A percentile compares a stretch with the other conserved stretches of the same genome.
These are phyloP conservation scores for Colletotrichum godetiae DNA, from an alignment of 2,329 filamentous ascomycete genomes.

Conservation along the genomic window DNA sequence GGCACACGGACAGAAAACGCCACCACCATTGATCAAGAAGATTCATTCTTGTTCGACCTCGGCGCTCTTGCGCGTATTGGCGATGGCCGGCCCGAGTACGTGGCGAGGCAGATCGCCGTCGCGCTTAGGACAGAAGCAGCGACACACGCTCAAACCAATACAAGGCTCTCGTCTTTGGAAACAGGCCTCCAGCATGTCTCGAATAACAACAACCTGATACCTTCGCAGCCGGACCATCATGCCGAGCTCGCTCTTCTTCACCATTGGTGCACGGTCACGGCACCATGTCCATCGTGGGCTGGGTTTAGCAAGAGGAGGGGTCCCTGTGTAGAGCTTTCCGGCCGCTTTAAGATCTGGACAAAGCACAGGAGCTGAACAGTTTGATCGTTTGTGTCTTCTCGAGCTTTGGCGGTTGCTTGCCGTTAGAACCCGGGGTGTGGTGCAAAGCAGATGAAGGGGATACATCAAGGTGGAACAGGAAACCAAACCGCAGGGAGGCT, in stretches of 20 bases:
- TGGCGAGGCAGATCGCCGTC: not conserved
- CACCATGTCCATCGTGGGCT: not conserved
- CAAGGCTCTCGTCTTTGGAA: not conserved
- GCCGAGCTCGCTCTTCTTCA: not conserved
- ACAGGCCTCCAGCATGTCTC: not conserved
- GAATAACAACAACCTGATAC: not conserved
- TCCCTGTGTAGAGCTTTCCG: not conserved
- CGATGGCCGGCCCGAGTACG: not conserved
- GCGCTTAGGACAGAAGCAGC: not conserved
- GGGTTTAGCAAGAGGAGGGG: not conserved
- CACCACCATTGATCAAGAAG: not conserved
- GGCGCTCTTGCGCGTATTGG: not conserved
- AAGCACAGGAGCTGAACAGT: too few species aligned
- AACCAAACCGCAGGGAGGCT: too few species aligned
- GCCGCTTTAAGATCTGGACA: not conserved
- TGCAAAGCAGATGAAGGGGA: too few species aligned
- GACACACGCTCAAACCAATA: not conserved
- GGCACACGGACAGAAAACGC: not conserved
- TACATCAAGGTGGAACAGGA: too few species aligned
- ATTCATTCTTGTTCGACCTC: not conserved
- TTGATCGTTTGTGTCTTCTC: too few species aligned
- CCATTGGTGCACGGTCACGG: not conserved
- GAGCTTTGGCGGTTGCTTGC: too few species aligned
- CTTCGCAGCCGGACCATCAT: not conserved
- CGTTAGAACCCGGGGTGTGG: too few species aligned